Percentiles rank a stretch among this genome's conserved stretches.
Evolutionary conservation across 2,329 filamentous ascomycete genomes (phyloP).

Genomic region (Pseudogymnoascus sp.): DNA sequence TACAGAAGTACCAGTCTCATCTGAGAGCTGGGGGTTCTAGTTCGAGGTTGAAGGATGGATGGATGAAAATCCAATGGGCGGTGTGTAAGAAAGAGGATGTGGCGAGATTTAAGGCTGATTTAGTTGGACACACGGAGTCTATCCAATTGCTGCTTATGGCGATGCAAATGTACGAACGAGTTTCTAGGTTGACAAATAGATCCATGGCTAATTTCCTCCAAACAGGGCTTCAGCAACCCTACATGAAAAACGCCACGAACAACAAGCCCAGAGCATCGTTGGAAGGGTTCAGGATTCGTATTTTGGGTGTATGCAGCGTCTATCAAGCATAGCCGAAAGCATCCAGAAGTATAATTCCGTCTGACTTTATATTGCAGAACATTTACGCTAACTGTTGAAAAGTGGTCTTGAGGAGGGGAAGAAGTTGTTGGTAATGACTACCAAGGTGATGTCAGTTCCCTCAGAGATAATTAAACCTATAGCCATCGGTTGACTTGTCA

Average conservation of each 20-base stretch:
- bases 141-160: conserved; percentile 25
- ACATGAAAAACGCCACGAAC: conserved; percentile 11
- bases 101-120: conserved; percentile 20
- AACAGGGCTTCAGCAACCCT: conserved; percentile 3
- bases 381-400: background rate
- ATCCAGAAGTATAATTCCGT: background rate
- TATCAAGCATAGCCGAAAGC: background rate
- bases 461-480: too few relatives aligned
- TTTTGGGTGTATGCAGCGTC: conserved; percentile 9
- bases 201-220: background rate
- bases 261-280: conserved; percentile 9
- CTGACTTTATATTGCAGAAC: too few relatives aligned
- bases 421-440: background rate
- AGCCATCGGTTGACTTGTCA: background rate
- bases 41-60: conserved; percentile 18
- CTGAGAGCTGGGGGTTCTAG: background rate
- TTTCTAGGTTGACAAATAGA: background rate
- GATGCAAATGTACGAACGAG: conserved; percentile 19
- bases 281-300: conserved; percentile 1
- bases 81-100: conserved; percentile 24
- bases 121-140: conserved; percentile 21
- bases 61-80: conserved; percentile 24
- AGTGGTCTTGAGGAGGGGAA: conserved; percentile 6
- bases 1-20: conserved; percentile 25
- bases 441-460: conserved; percentile 1